These are phyloP conservation scores for Fusarium sororula DNA, from an alignment of 2,329 filamentous ascomycete genomes.

Conservation along the genomic window DNA sequence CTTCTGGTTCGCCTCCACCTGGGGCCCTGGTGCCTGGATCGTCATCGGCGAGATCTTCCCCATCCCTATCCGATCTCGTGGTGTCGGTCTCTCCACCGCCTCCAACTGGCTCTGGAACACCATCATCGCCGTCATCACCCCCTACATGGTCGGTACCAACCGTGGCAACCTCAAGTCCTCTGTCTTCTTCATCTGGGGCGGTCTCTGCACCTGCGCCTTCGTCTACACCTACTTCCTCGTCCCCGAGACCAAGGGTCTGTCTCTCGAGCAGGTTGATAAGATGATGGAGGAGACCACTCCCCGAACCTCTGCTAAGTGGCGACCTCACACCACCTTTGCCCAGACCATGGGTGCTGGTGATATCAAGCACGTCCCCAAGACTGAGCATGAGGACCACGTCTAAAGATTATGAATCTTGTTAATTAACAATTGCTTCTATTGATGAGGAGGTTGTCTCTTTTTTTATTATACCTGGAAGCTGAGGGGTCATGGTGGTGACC, in stretches of 20 bases:
- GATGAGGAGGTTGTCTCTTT: slow-evolving; percentile 7
- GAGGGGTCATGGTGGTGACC: background rate
- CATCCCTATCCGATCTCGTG: slow-evolving; percentile 86
- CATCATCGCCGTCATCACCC: slow-evolving; percentile 72
- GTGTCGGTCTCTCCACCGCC: slow-evolving; percentile 86
- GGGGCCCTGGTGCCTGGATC: slow-evolving; percentile 84
- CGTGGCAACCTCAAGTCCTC: slow-evolving; percentile 62
- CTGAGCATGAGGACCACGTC: slow-evolving; percentile 45
- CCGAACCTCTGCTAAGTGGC: slow-evolving; percentile 80
- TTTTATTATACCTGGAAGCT: slow-evolving; percentile 22
- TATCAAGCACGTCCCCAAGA: slow-evolving; percentile 40
- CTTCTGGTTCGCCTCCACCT: slow-evolving; percentile 90
- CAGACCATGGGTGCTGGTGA: slow-evolving; percentile 48
- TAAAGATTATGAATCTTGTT: slow-evolving; percentile 30
- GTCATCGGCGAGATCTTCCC: slow-evolving; percentile 93
- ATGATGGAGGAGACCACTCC: slow-evolving; percentile 90
- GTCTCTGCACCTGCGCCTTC: slow-evolving; percentile 67
- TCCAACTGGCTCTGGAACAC: slow-evolving; percentile 75
- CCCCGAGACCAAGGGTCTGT: slow-evolving; percentile 79
- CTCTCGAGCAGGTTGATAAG: slow-evolving; percentile 82
- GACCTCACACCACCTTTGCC: slow-evolving; percentile 75
- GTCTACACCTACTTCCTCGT: slow-evolving; percentile 78
- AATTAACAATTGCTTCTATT: background rate
- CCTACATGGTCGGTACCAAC: slow-evolving; percentile 67
- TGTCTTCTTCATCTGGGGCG: slow-evolving; percentile 81